Evolutionary conservation across 2,329 filamentous ascomycete species (phyloP).

Genomic region (Paramyrothecium sp.): DNA sequence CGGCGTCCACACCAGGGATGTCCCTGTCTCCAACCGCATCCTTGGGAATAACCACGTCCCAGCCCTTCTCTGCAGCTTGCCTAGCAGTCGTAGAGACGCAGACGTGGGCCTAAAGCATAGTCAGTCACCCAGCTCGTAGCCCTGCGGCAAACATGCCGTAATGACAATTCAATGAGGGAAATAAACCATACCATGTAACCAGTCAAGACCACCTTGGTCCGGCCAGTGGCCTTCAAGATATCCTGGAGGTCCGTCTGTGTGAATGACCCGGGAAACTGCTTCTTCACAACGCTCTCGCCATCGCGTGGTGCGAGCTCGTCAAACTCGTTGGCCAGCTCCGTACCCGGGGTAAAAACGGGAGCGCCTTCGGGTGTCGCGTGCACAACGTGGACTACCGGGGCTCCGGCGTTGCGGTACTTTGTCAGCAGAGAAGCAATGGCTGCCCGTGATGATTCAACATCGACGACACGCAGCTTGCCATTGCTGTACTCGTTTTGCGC

Average conservation of each 20-base stretch:
- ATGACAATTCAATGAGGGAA: not conserved
- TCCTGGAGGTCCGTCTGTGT: slow-evolving; percentile 58
- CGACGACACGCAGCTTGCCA: slow-evolving; percentile 54
- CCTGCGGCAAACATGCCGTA: not conserved
- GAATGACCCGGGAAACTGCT: slow-evolving; percentile 59
- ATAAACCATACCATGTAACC: slow-evolving; percentile 52
- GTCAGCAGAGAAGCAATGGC: slow-evolving; percentile 56
- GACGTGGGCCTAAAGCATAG: slow-evolving; percentile 56
- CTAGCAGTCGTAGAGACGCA: slow-evolving; percentile 63
- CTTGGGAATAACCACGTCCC: slow-evolving; percentile 59
- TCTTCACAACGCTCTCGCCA: slow-evolving; percentile 57
- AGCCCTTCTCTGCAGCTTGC: slow-evolving; percentile 58
- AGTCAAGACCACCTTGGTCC: slow-evolving; percentile 59
- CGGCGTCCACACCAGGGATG: slow-evolving; percentile 59
- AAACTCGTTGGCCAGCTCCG: slow-evolving; percentile 59
- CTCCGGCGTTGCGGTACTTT: slow-evolving; percentile 54
- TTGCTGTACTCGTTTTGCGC: slow-evolving; percentile 68
- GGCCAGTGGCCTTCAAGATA: slow-evolving; percentile 42
- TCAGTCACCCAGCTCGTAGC: not conserved
- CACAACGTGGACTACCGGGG: slow-evolving; percentile 57
- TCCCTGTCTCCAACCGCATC: slow-evolving; percentile 66
- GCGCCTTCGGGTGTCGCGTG: slow-evolving; percentile 59
- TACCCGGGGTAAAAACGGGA: slow-evolving; percentile 64
- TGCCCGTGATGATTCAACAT: slow-evolving; percentile 51
- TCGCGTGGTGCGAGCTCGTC: slow-evolving; percentile 52